Base-by-base conservation (phyloP, 1,284 basidiomycete genomes). In the Leccinum pachyderme region DNA sequence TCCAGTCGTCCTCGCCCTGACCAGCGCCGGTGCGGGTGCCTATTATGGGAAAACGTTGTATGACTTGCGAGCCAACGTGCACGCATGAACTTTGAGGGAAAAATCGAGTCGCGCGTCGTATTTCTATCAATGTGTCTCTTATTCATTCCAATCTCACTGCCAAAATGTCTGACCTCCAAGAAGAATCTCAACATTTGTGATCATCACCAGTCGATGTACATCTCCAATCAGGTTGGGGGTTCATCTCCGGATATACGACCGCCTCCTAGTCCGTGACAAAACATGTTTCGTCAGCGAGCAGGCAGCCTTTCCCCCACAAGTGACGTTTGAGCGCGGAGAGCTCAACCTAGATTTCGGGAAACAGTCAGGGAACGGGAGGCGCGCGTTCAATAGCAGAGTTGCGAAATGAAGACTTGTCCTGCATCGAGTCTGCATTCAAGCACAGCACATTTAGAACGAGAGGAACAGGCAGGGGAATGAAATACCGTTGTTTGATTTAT, bases 401-500 rank as follows among this genome's bases (percentile, higher is more conserved):
- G 27, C 89, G 81, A 75, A 91, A 91, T 62, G 85, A 89, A 28
- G 87, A 89, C 66, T 85, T 89, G 74, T 91, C 89, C 64, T 89
- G 87, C 81, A 91, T 86, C 48, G 89, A 91, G 71, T 91, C 89
- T 91, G 54, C 29, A 45, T 18, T 27, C 15, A 15, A 52, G 32
- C 15, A 44, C 11, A 4, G 9, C 22, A 47, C 24, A 50, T 54
- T 27, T 39, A 53, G 47, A 7, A 7, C 12, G 18, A 41, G 2
- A 39, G 28, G 44, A 33, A 27, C 18, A 18, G 24, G 22, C 1
- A n/a, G 25, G 44, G n/a, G 50, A 52, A 52, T 7, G 48, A 49
- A 61, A 51, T 59, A 87, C 89, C 89, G 61, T 89, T 91, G 72
- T 92, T 91, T 8, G 87, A 86, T 72, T 92, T 92, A 68, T 91